phyloP scores from a whole-genome alignment of 73 alveolate species.

The Tetrahymena malaccensis region DNA sequence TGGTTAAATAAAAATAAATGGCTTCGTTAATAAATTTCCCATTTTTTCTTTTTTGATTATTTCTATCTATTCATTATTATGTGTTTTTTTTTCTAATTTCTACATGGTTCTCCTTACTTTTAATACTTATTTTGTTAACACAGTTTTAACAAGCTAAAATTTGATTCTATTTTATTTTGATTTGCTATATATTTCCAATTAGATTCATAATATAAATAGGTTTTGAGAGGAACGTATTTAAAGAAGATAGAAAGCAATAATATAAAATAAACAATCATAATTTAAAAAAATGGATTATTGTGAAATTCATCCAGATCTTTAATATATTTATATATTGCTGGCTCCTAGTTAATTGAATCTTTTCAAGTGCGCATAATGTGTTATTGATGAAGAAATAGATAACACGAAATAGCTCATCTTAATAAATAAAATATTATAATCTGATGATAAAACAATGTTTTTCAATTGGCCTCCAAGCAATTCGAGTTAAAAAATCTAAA shows the following conservation, averaged over 20 bases:
- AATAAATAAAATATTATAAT: neutral
- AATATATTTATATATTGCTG: neutral
- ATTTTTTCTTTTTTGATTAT: neutral
- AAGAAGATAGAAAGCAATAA: neutral
- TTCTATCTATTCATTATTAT: neutral
- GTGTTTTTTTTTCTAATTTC: neutral
- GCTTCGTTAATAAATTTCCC: no score
- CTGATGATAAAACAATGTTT: neutral
- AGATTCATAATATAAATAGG: neutral
- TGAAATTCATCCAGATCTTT: neutral
- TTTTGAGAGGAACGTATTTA: neutral
- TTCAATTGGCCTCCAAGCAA: neutral
- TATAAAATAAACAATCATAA: neutral
- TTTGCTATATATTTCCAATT: neutral
- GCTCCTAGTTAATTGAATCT: neutral
- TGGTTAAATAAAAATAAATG: neutral
- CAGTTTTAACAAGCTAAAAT: neutral
- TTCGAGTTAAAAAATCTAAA: neutral
- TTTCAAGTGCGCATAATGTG: neutral
- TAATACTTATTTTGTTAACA: neutral
- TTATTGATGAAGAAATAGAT: neutral
- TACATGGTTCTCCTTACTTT: neutral
- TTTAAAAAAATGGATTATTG: neutral
- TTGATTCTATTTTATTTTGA: neutral
- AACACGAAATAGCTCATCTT: neutral